Evolutionary conservation across 1,284 basidiomycete species (phyloP), one percentile per base, ranked within the genome.

Genomic region (Athelia psychrophila): DNA sequence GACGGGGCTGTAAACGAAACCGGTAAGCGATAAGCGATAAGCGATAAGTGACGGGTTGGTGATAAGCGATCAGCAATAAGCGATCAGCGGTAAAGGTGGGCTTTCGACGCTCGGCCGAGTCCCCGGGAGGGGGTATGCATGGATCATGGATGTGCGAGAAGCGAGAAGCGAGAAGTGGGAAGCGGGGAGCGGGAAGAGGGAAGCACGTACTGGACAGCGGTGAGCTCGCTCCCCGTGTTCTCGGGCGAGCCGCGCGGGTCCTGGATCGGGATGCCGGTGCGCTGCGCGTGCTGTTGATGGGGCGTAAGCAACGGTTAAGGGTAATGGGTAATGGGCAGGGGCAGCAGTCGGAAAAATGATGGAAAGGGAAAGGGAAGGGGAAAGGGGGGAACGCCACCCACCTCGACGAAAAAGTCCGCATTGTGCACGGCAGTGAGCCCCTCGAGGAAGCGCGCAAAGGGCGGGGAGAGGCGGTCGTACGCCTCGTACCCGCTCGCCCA

Each of bases 401-500:
- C 75, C 23, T 77, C 70, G 44, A 75, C 60, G 71, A 87, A 87
- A 54, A 74, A 68, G 46, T 73, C 68, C 16, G 74, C 85, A 48
- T 73, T 69, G 60, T 88, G 85, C 2, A 79, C 69, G 0, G 85
- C 84, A 6, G 78, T 81, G 22, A 86, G 69, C 2, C 76, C 77
- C 58, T 85, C 81, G 53, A 86, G 69, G 64, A 86, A 81, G 46
- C 70, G 71, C 45, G 73, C 68, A 60, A 82, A 78, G 0, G 78
- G 75, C 0, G 79, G 80, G 1, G 82, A 83, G 47, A 86, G 75
- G 18, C 77, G 70, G 61, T 85, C 83, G 63, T 85, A 87, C 3
- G 80, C 81, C 60, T 84, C 82, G 61, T 86, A 85, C 1, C 75
- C 78, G 48, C 76, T 70, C n/a, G 72, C 73, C 73, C 73, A 75